Conservation (phyloP, 2,329 filamentous ascomycete genomes). For the Thielaviopsis ethacetica region DNA sequence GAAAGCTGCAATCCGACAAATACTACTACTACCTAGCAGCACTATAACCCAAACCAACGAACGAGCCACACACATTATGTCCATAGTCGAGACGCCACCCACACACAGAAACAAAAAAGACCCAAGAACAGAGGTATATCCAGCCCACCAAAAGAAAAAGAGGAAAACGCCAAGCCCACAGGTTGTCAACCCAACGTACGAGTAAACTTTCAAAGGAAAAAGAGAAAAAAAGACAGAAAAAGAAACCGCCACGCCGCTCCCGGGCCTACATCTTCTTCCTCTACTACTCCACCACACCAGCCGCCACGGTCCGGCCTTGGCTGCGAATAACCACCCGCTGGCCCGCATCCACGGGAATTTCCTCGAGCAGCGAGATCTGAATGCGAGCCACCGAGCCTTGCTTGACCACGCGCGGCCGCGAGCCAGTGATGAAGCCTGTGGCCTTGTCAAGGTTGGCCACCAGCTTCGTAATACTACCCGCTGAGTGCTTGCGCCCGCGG, state of each 20-base stretch:
- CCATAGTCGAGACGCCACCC: background rate
- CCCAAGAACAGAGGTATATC: background rate
- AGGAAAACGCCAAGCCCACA: background rate
- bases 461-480: slow-evolving; percentile 58
- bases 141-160: background rate
- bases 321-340: slow-evolving; percentile 67
- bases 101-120: too few relatives aligned
- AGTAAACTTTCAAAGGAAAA: background rate
- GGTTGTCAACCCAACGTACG: background rate
- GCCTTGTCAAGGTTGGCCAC: slow-evolving; percentile 63
- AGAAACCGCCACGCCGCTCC: background rate
- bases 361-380: slow-evolving; percentile 53
- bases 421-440: slow-evolving; percentile 60
- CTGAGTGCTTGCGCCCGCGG: slow-evolving; percentile 62
- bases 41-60: background rate
- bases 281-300: slow-evolving; percentile 61
- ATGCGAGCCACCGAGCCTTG: slow-evolving; percentile 65
- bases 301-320: slow-evolving; percentile 71
- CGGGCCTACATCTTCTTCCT: background rate
- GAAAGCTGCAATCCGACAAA: background rate
- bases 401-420: slow-evolving; percentile 69
- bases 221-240: background rate
- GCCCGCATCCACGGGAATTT: slow-evolving; percentile 65
- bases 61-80: background rate
- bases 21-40: too few relatives aligned